Base-by-base conservation (phyloP, 2,329 filamentous ascomycete species). In the Paraphaeosphaeria minitans region DNA sequence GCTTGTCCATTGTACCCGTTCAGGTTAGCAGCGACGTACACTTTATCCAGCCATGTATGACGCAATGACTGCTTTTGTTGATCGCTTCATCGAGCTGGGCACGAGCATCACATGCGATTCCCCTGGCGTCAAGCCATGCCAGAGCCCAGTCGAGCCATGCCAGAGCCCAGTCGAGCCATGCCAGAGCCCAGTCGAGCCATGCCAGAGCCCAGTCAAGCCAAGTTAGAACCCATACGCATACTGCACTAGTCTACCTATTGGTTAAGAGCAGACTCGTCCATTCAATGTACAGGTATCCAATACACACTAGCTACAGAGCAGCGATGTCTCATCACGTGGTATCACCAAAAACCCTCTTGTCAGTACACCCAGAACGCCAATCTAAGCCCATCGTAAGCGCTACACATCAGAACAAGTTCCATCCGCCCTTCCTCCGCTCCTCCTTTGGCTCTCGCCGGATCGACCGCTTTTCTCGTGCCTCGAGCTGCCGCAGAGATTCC, bases 401-500 rank as follows among this genome's bases (percentile, higher is more conserved):
- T 5, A 22, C 19, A 33, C 10, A 37, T 39, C 60, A 75, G 43
- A 75, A 74, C 41, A 74, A 46, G 51, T 67, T 70, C 72, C 73
- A 75, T 4, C 72, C 68, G 13, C 67, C 66, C 58, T 69, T 75
- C 51, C 67, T 65, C 56, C 67, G 60, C 39, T 67, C 61, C 48
- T 69, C 67, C 2, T 62, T 56, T 3, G 67, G 66, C 16, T 69
- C 66, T 33, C 64, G 56, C 48, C 70, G 53, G 0, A 61, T 58
- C 31, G 68, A 65, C 59, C 67, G 79, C 71, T 87, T 87, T 65
- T 89, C 89, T 55, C 89, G 82, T 10, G 89, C 89, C 71, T 98
- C 93, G 9, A 99, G 81, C 70, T 93, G 89, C 59, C 91, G 84
- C 69, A 99, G 79, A 58, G 91, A 90, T 75, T 98, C 93, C 86